Base-by-base conservation (phyloP, 352 stramenopile genomes). In the Globisporangium spiculum region DNA sequence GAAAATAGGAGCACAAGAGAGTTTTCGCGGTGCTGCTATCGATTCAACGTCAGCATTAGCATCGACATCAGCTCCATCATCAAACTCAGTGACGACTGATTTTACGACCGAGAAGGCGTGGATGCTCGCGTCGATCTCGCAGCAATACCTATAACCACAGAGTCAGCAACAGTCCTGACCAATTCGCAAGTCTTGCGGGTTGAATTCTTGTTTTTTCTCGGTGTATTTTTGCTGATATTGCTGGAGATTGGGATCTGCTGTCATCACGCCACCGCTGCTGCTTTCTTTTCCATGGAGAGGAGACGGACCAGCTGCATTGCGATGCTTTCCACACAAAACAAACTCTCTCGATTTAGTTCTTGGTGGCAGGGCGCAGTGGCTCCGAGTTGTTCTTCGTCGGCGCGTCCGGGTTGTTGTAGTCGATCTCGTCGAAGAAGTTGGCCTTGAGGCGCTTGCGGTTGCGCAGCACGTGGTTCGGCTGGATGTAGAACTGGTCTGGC, bases 401-500 rank as follows among this genome's bases (percentile, higher is more conserved):
- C 22, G 75, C 74, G 26, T 86, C 58, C 38, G 80, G 80, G 75
- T 96, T 83, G 80, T 96, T 96, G 83, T 94, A 94, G 77, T 96
- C 83, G 46, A 94, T 73, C 14, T 93, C 77, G 50, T 90, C 84
- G 56, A 89, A 90, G 65, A 83, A 86, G 61, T 87, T 74, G 53
- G 72, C 65, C 52, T 78, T 22, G 44, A 52, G 76, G 69, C 78
- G 85, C 76, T 94, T 81, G 71, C 86, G 84, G 60, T 71, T 75
- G 61, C 88, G 88, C 71, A 90, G 76, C 63, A 90, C 68, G 68
- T 94, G 85, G 66, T 78, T 78, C 18, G 75, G 86, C 77, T 94
- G 88, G 65, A 94, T 71, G 74, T 96, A 96, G 74, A 85, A 94
- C 74, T 91, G 79, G 64, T 96, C 88, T 6, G 85, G 84, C 61